Conservation (phyloP, 1,284 basidiomycete genomes). For the Meira miltonrushii region DNA sequence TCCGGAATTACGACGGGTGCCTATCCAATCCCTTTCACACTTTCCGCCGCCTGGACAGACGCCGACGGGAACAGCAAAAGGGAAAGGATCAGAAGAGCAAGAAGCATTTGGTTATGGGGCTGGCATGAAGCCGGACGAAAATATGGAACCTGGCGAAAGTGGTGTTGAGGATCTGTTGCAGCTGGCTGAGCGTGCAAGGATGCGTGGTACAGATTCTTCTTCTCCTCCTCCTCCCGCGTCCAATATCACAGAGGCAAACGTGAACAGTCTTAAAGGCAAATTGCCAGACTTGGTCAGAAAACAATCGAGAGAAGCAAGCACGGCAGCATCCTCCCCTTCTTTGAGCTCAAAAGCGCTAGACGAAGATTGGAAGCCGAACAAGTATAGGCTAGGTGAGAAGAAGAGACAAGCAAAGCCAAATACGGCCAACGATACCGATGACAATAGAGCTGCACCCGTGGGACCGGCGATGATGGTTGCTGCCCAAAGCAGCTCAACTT, state of each 20-base stretch:
- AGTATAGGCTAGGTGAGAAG: conserved; percentile 29
- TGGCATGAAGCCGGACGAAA: conserved; percentile 11
- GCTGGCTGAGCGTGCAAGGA: conserved; percentile 12
- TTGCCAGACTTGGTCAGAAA: no score
- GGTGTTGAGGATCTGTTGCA: conserved; percentile 43
- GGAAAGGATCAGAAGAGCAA: conserved; percentile 12
- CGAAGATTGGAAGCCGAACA: conserved; percentile 39
- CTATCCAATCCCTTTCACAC: conserved; percentile 10
- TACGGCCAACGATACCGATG: neutral
- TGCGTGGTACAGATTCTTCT: neutral
- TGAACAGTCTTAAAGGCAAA: no score
- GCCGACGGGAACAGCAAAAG: neutral
- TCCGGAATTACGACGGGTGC: conserved; percentile 10
- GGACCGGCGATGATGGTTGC: neutral
- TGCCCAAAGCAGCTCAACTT: neutral
- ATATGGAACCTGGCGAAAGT: conserved; percentile 31
- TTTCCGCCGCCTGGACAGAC: conserved; percentile 11
- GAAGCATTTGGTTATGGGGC: conserved; percentile 7
- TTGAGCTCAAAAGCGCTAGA: conserved; percentile 3
- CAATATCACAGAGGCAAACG: neutral
- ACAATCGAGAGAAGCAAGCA: neutral
- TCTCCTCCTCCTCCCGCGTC: neutral
- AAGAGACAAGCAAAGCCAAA: neutral
- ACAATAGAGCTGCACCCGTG: neutral
- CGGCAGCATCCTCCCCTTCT: conserved; percentile 9